A percentile compares a stretch with the other conserved stretches of the same genome.
Evolutionary conservation across 108 stramenopile species (phyloP).

Genomic region (Licmophora abbreviata): DNA sequence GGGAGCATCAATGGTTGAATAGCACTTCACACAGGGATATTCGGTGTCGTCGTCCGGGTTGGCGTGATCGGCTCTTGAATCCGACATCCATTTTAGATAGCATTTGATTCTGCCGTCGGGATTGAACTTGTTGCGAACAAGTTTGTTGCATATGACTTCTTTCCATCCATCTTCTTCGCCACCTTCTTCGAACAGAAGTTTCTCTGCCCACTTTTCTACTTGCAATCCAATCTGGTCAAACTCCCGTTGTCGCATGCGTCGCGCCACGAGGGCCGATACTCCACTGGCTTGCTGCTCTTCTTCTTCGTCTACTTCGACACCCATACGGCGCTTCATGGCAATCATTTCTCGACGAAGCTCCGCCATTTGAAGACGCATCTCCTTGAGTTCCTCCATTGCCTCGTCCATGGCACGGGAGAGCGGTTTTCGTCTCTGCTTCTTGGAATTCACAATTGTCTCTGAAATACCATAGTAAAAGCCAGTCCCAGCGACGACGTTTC

Average conservation of each 20-base stretch:
- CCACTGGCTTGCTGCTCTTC: conserved; percentile 10
- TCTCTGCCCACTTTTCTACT: conserved; percentile 65
- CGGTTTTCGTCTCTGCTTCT: too few relatives aligned
- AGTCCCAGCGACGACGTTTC: too few relatives aligned
- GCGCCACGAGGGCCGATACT: conserved; percentile 1
- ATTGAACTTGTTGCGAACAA: conserved; percentile 52
- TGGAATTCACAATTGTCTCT: too few relatives aligned
- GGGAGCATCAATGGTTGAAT: conserved; percentile 69
- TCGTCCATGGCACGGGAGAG: neutral
- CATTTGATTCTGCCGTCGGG: conserved; percentile 43
- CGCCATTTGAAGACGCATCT: neutral
- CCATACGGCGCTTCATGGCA: neutral
- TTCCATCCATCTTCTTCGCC: conserved; percentile 64
- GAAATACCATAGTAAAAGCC: too few relatives aligned
- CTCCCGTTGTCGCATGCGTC: conserved; percentile 16
- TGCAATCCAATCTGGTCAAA: conserved; percentile 49
- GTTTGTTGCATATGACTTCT: conserved; percentile 55
- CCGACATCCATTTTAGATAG: conserved; percentile 80
- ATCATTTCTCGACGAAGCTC: neutral
- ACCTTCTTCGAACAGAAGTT: conserved; percentile 37
- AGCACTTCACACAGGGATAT: conserved; percentile 71
- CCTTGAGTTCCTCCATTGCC: neutral
- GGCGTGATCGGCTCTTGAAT: conserved; percentile 51
- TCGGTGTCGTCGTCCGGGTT: conserved; percentile 29
- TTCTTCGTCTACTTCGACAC: conserved; percentile 10